Percentiles rank a stretch among this genome's conserved stretches.
These are phyloP conservation scores for Aspergillus baeticus DNA, from an alignment of 495 filamentous ascomycete genomes.

Conservation along the genomic window DNA sequence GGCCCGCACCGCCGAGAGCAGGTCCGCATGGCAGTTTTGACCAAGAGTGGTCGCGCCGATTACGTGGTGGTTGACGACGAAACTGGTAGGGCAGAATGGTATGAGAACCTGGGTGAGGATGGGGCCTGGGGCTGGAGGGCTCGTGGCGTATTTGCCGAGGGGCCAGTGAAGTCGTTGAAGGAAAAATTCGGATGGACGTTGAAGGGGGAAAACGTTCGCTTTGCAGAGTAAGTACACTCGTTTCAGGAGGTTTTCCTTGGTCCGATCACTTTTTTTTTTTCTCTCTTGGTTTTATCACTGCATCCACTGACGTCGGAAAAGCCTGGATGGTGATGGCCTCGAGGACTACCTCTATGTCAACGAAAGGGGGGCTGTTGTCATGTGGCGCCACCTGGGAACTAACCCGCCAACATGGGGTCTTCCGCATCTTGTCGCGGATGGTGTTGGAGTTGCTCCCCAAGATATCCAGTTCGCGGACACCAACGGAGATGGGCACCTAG, in stretches of 20 bases:
- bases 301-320: background rate
- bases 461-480: background rate
- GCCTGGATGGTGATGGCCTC: background rate
- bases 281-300: too few species aligned
- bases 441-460: background rate
- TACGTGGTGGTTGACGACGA: background rate
- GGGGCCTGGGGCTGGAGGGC: background rate
- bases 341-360: background rate
- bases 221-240: background rate
- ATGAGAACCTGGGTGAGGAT: background rate
- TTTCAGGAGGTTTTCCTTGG: background rate
- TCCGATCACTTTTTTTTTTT: too few species aligned
- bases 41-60: background rate
- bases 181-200: background rate
- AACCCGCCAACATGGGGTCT: background rate
- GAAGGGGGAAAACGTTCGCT: background rate
- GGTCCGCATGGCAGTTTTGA: conserved; percentile 3
- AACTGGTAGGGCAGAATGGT: background rate
- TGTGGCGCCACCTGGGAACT: background rate
- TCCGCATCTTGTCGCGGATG: background rate
- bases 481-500: background rate
- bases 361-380: background rate
- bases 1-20: background rate
- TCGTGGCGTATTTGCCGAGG: background rate
- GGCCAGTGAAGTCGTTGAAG: background rate